Evolutionary conservation across 306 rosid species (phyloP).

Genomic region (Betula pendula): DNA sequence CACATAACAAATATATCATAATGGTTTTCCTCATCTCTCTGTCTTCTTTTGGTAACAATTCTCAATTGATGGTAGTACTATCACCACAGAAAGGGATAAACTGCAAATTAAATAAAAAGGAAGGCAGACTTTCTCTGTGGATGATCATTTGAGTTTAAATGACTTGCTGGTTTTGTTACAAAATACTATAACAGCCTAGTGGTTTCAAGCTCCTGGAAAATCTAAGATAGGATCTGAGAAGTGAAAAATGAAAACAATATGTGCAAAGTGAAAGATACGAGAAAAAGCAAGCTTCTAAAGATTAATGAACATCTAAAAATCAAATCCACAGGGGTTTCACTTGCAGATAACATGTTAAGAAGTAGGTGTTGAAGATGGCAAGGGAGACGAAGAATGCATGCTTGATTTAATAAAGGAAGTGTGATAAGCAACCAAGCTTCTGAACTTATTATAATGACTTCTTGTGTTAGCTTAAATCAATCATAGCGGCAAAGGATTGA

Average conservation of each 20-base stretch:
- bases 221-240: not conserved
- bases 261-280: not conserved
- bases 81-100: not conserved
- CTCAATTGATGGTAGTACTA: not conserved
- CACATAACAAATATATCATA: not conserved
- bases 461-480: not conserved
- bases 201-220: not conserved
- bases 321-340: not conserved
- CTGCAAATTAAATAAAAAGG: not conserved
- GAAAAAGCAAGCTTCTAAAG: not conserved
- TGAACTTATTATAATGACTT: not conserved
- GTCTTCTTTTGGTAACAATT: not conserved
- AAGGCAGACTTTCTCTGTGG: not conserved
- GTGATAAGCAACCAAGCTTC: not conserved
- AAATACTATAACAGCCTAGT: not conserved
- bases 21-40: not conserved
- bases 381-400: not conserved
- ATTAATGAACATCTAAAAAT: not conserved
- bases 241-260: not conserved
- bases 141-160: not conserved
- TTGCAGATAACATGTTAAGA: not conserved
- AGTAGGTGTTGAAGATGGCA: not conserved
- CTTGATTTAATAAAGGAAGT: not conserved
- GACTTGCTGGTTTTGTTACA: not conserved
- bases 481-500: not conserved